Percentiles rank a stretch among this genome's conserved stretches.
phyloP scores from a whole-genome alignment of 1,139 yeast species.

The Blastobotrys serpentis region DNA sequence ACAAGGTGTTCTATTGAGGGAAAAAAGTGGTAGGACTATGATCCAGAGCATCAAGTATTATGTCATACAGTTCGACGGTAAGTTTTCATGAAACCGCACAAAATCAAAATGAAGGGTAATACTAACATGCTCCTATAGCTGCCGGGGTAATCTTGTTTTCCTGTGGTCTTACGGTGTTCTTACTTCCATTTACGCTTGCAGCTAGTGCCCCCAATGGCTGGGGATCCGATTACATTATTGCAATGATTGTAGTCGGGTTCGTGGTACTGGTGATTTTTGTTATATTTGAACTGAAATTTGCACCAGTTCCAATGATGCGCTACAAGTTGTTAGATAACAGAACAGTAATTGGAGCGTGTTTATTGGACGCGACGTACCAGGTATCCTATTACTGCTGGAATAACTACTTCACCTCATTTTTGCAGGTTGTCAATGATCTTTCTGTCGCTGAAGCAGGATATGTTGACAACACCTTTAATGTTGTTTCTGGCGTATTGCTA shows the following conservation, averaged over 20 bases:
- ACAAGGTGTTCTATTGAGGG: conserved; percentile 27
- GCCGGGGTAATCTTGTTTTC: conserved; percentile 38
- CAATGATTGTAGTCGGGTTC: conserved; percentile 38
- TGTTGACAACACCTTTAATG: conserved; percentile 35
- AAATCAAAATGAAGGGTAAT: too few species aligned
- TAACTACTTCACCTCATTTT: conserved; percentile 32
- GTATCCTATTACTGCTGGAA: conserved; percentile 37
- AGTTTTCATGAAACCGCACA: too few species aligned
- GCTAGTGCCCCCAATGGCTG: conserved; percentile 33
- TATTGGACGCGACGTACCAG: conserved; percentile 28
- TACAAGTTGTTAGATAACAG: conserved; percentile 29
- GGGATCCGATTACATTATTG: conserved; percentile 34
- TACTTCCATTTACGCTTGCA: conserved; percentile 41
- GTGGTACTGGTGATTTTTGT: conserved; percentile 32
- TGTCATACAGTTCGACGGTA: conserved; percentile 38
- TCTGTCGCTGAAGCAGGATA: conserved; percentile 32
- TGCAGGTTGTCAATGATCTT: conserved; percentile 33
- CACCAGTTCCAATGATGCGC: conserved; percentile 35
- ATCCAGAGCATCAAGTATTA: conserved; percentile 25
- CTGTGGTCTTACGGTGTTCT: conserved; percentile 38
- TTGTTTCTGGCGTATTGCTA: conserved; percentile 34
- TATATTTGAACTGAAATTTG: conserved; percentile 35
- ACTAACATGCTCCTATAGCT: too few species aligned
- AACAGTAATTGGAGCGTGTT: conserved; percentile 38
- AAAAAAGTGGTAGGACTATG: conserved; percentile 22